Evolutionary conservation across 345 rosid species (phyloP).

Genomic region (Euphorbia peplus): DNA sequence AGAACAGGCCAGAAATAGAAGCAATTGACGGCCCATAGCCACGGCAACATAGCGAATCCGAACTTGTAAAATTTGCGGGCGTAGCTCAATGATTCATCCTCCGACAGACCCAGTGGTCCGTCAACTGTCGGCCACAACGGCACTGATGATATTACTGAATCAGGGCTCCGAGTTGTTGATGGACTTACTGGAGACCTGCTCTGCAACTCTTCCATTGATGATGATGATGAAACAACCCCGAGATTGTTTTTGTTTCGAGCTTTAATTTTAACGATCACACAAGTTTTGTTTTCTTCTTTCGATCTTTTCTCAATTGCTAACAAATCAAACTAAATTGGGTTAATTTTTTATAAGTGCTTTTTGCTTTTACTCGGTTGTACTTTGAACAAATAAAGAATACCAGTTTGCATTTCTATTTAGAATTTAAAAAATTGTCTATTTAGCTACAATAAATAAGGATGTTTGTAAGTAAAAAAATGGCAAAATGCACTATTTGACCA

Average conservation of each 20-base stretch:
- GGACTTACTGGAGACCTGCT: constrained; percentile 10
- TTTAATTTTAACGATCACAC: too few relatives aligned
- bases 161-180: constrained; percentile 21
- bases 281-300: too few relatives aligned
- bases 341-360: too few relatives aligned
- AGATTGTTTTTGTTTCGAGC: neutral
- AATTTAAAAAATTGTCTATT: too few relatives aligned
- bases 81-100: constrained; percentile 77
- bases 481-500: too few relatives aligned
- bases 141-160: constrained; percentile 40
- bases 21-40: constrained; percentile 96
- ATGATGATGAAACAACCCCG: neutral
- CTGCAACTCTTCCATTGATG: constrained; percentile 57
- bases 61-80: constrained; percentile 84
- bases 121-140: constrained; percentile 92
- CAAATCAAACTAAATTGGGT: too few relatives aligned
- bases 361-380: too few relatives aligned
- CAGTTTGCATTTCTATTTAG: too few relatives aligned
- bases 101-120: constrained; percentile 78
- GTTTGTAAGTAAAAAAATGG: too few relatives aligned
- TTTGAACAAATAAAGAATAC: too few relatives aligned
- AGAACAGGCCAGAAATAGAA: constrained; percentile 99
- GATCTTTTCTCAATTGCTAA: too few relatives aligned
- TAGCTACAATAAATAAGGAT: too few relatives aligned
- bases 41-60: constrained; percentile 85